These are phyloP conservation scores for Leccinum truebloodii DNA, from an alignment of 768 basidiomycete species.

Conservation along the genomic window DNA sequence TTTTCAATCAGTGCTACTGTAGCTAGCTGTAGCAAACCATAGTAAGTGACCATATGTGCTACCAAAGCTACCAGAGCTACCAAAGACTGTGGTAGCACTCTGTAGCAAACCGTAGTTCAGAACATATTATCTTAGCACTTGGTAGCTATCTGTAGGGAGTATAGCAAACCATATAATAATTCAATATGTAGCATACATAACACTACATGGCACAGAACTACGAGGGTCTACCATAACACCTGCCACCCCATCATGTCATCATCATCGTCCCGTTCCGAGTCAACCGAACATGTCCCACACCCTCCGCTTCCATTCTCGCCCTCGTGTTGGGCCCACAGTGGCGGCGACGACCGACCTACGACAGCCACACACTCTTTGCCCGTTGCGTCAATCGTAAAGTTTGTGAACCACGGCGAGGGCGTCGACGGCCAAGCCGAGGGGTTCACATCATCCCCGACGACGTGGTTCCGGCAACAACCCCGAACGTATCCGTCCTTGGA, in stretches of 20 bases:
- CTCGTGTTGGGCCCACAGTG: too few relatives aligned
- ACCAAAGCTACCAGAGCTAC: neutral
- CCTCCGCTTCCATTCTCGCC: too few relatives aligned
- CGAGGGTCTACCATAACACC: too few relatives aligned
- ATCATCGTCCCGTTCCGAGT: too few relatives aligned
- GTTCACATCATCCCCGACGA: neutral
- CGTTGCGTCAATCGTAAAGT: neutral
- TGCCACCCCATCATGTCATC: too few relatives aligned
- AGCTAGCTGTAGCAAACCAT: neutral
- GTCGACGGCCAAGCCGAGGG: neutral
- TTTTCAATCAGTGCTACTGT: neutral
- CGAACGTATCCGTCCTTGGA: constrained; percentile 11
- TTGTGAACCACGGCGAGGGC: neutral
- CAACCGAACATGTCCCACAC: too few relatives aligned
- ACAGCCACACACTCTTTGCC: neutral
- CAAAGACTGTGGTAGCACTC: neutral
- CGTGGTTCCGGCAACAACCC: constrained; percentile 1
- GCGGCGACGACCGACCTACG: neutral
- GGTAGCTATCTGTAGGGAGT: neutral
- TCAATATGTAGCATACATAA: too few relatives aligned
- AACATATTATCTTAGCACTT: neutral
- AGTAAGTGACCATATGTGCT: neutral
- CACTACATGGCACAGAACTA: too few relatives aligned
- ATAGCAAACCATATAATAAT: too few relatives aligned
- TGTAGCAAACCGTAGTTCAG: neutral